Evolutionary conservation across 257 asterid genomes (phyloP), one percentile per base, ranked within the genome.

Genomic region (Ilex asprella): DNA sequence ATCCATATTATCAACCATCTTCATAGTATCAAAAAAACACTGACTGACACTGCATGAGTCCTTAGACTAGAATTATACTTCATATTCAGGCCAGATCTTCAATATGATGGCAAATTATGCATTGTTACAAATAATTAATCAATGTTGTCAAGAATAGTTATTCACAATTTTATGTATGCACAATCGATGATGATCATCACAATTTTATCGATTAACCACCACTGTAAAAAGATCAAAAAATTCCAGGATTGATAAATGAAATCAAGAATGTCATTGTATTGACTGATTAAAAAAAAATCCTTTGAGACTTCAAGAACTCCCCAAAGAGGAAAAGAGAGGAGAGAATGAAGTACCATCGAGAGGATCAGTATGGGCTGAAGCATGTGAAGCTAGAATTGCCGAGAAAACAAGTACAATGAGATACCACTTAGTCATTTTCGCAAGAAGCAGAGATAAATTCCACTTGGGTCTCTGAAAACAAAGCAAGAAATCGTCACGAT

Each of bases 331-430:
- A 14, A 53, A 53, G n/a, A 1, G 57, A 4, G 27, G 57, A 53
- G 11, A 8, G 5, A 16, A 7, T 21, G 30, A 7, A 53, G 10
- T 76, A 91, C 98, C 90, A 30, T 91, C 94, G 12, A 56, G 66
- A 16, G 67, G 67, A 67, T 88, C 88, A 10, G 91, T 81, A 51
- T 5, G 59, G 32, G 94, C 89, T 59, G 67, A 72, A 62, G 85
- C 75, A 49, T 65, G 76, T 30, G 69, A 65, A 32, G 70, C 72
- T 56, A 84, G 66, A 70, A 57, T 56, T 46, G 73, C 69, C 61
- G 56, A 67, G 74, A 63, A 67, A 31, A 79, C 16, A 53, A 76
- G 61, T 54, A 67, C 71, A 58, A 57, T 55, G 67, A 77, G 76
- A 63, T 54, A 31, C 59, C 31, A 56, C 69, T 71, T 73, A 49